Evolutionary conservation across 768 basidiomycete species (phyloP), one percentile per base, ranked within the genome.

Genomic region (Exidia glandulosa): DNA sequence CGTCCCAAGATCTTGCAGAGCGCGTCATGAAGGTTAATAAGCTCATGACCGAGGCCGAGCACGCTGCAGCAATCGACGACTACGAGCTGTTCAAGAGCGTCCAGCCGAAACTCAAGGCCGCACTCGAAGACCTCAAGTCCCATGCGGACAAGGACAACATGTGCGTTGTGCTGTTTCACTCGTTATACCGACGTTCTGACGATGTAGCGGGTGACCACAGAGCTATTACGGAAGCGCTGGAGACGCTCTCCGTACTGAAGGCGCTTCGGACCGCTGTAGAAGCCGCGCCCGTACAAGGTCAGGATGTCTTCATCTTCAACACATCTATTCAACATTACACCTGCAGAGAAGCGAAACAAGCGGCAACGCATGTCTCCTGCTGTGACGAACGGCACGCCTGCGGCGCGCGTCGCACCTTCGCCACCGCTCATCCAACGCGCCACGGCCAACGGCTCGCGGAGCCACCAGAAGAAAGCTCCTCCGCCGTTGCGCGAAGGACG

Each of bases 401-500:
- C 60, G n/a, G 16, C 56, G 69, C 78, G 12, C 67, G 72, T 1
- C 67, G 77, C 50, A 16, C 30, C 60, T 14, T 36, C 63, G 5
- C 58, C 57, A 1, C 34, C 59, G 25, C 56, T 55, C 37, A 30
- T 37, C 27, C 37, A 58, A 41, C 55, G 36, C 16, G n/a, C 41
- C 25, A 48, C 64, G 30, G 45, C 63, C 9, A 41, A 57, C 27
- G 34, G 57, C 27, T 74, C 81, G 0, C 82, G 81, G 65, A 77
- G 83, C 3, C 81, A 87, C 41, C 88, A 88, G 58, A 77, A 83
- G 9, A 89, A 85, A 67, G 74, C 81, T 9, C 79, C 87, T 48
- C 79, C 84, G 63, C 85, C 90, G 64, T 75, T 92, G 19, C 83
- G 83, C 65, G 78, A 82, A 67, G 85, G 86, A 23, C 78, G 90